phyloP scores from a whole-genome alignment of 306 rosid genomes.

The Vicia faba region DNA sequence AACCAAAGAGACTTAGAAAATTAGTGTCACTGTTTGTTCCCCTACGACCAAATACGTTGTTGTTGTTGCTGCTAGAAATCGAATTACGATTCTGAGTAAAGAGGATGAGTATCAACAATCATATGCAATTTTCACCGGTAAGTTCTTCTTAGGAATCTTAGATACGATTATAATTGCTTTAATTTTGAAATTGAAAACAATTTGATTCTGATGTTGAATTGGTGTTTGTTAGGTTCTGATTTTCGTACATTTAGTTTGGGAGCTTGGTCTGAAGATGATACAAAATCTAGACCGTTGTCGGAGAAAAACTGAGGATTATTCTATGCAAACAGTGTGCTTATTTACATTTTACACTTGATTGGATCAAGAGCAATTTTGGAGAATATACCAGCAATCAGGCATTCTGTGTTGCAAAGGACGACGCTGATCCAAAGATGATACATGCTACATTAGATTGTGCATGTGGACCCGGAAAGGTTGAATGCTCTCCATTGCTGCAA shows the following conservation, averaged over 20 bases:
- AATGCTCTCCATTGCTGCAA: constrained; percentile 71
- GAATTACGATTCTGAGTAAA: too few relatives aligned
- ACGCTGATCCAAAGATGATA: constrained; percentile 77
- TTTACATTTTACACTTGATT: constrained; percentile 67
- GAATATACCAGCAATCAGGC: constrained; percentile 68
- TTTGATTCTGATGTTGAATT: constrained; percentile 33
- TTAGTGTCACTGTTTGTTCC: too few relatives aligned
- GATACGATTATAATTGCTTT: not conserved
- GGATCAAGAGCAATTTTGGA: constrained; percentile 68
- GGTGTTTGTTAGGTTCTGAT: constrained; percentile 56
- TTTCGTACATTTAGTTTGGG: constrained; percentile 75
- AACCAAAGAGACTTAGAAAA: too few relatives aligned
- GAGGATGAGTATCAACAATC: too few relatives aligned
- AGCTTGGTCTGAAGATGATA: constrained; percentile 81
- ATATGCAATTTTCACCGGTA: constrained; percentile 73
- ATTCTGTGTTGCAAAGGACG: constrained; percentile 70
- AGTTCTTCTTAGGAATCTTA: constrained; percentile 23
- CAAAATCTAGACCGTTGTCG: constrained; percentile 55
- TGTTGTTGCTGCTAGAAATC: too few relatives aligned
- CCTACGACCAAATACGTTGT: too few relatives aligned
- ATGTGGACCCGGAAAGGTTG: constrained; percentile 96
- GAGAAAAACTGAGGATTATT: constrained; percentile 92
- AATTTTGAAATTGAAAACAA: not conserved
- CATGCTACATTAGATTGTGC: constrained; percentile 99
- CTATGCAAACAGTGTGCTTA: constrained; percentile 57